These are phyloP conservation scores for Fusarium sp. DNA, from an alignment of 2,329 filamentous ascomycete species.

Conservation along the genomic window DNA sequence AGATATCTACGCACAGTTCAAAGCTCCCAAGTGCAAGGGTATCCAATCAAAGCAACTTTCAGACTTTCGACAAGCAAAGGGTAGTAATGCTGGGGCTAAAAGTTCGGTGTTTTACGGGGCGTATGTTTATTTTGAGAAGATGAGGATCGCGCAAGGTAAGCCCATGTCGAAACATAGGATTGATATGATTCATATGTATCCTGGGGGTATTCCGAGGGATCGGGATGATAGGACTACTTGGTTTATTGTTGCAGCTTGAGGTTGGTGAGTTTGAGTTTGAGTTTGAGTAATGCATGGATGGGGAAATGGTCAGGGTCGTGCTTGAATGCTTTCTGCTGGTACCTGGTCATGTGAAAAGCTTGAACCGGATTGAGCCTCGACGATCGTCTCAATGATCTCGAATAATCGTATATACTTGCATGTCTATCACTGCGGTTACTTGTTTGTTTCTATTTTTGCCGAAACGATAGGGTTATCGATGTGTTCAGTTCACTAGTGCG, in stretches of 20 bases:
- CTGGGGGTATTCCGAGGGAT: not conserved
- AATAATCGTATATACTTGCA: too few species aligned
- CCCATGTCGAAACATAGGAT: not conserved
- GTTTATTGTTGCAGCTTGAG: not conserved
- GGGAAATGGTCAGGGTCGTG: not conserved
- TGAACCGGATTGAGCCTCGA: too few species aligned
- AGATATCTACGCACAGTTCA: not conserved
- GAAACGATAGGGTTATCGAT: too few species aligned
- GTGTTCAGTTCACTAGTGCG: too few species aligned
- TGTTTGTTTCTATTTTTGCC: too few species aligned
- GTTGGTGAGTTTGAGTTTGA: not conserved
- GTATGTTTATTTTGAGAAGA: conserved; percentile 26
- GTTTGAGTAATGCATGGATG: not conserved
- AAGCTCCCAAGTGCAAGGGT: conserved; percentile 7
- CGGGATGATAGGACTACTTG: not conserved
- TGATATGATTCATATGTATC: not conserved
- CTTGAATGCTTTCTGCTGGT: not conserved
- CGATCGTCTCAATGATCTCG: too few species aligned
- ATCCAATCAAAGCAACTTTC: conserved; percentile 20
- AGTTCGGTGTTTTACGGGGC: conserved; percentile 8
- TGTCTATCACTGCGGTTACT: too few species aligned
- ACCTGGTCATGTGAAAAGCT: too few species aligned
- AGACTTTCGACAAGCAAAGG: conserved; percentile 1
- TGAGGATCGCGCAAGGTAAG: conserved; percentile 13
- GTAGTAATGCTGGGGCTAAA: not conserved